phyloP scores from a whole-genome alignment of 2,329 filamentous ascomycete genomes.

The Cladophialophora bantiana region DNA sequence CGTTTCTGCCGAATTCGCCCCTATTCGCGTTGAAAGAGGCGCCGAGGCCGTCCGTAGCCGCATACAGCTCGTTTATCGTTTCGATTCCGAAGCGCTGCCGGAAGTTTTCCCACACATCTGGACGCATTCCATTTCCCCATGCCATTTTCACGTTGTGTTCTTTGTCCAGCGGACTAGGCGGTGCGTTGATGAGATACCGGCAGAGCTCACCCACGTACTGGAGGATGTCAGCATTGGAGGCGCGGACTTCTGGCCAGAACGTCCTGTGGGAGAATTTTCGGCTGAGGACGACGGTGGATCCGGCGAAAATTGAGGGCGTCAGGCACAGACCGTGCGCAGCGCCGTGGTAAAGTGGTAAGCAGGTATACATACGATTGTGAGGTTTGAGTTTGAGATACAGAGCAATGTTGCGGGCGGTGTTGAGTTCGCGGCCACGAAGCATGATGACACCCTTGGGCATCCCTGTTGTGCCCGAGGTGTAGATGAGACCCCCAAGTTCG shows the following conservation, averaged over 20 bases:
- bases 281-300: constrained; percentile 52
- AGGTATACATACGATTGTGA: constrained; percentile 73
- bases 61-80: constrained; percentile 76
- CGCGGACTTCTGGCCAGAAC: constrained; percentile 41
- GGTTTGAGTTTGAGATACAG: constrained; percentile 43
- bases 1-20: constrained; percentile 68
- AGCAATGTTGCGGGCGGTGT: constrained; percentile 42
- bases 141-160: constrained; percentile 55
- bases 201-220: constrained; percentile 62
- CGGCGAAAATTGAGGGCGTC: constrained; percentile 60
- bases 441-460: constrained; percentile 69
- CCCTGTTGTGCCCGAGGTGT: constrained; percentile 79
- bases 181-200: constrained; percentile 56
- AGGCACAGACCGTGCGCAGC: constrained; percentile 65
- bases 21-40: constrained; percentile 65
- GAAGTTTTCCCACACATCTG: constrained; percentile 59
- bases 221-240: constrained; percentile 62
- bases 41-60: constrained; percentile 76
- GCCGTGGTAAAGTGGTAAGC: constrained; percentile 79
- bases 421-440: constrained; percentile 41
- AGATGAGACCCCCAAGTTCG: constrained; percentile 71
- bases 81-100: constrained; percentile 47
- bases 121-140: constrained; percentile 56
- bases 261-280: constrained; percentile 44
- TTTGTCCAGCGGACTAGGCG: constrained; percentile 54